Percentiles rank a stretch among this genome's conserved stretches.
These are phyloP conservation scores for Clitopilus hobsonii DNA, from an alignment of 768 basidiomycete genomes.

Conservation along the genomic window DNA sequence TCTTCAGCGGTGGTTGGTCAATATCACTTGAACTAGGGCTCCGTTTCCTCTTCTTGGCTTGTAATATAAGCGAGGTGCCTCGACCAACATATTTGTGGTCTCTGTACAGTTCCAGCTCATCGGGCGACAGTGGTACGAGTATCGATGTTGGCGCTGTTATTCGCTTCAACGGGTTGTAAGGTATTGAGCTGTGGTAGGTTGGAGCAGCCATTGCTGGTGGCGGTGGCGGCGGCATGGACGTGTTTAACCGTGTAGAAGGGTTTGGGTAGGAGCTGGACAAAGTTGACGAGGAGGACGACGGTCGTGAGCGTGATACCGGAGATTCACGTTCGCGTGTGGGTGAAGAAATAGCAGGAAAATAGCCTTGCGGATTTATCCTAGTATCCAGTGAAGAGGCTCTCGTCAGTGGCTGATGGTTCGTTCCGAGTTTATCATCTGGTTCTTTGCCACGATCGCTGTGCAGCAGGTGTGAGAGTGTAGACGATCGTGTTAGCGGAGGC, in stretches of 20 bases:
- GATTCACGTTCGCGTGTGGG: slow-evolving; percentile 23
- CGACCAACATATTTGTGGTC: slow-evolving; percentile 52
- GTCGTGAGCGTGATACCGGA: slow-evolving; percentile 23
- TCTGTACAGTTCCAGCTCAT: slow-evolving; percentile 58
- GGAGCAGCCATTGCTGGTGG: slow-evolving; percentile 17
- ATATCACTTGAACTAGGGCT: slow-evolving; percentile 24
- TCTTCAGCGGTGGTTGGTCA: slow-evolving; percentile 40
- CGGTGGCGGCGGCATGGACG: slow-evolving; percentile 27
- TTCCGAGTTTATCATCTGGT: slow-evolving; percentile 26
- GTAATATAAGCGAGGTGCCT: slow-evolving; percentile 35
- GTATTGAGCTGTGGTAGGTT: slow-evolving; percentile 31
- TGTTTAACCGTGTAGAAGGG: slow-evolving; percentile 12
- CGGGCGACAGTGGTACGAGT: slow-evolving; percentile 57
- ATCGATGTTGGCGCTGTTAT: slow-evolving; percentile 58
- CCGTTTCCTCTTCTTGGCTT: slow-evolving; percentile 21
- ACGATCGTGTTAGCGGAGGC: slow-evolving; percentile 32
- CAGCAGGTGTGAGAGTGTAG: slow-evolving; percentile 40
- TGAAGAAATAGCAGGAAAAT: slow-evolving; percentile 19
- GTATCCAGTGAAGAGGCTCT: slow-evolving; percentile 6
- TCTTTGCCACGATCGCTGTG: slow-evolving; percentile 22
- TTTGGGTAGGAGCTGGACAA: slow-evolving; percentile 14
- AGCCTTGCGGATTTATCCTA: slow-evolving; percentile 6
- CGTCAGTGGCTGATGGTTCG: slow-evolving; percentile 22
- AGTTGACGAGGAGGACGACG: slow-evolving; percentile 34
- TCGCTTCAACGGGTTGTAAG: slow-evolving; percentile 63